A percentile compares a stretch with the other conserved stretches of the same genome.
Evolutionary conservation across 306 rosid genomes (phyloP).

Genomic region (Sicyos baderoa): DNA sequence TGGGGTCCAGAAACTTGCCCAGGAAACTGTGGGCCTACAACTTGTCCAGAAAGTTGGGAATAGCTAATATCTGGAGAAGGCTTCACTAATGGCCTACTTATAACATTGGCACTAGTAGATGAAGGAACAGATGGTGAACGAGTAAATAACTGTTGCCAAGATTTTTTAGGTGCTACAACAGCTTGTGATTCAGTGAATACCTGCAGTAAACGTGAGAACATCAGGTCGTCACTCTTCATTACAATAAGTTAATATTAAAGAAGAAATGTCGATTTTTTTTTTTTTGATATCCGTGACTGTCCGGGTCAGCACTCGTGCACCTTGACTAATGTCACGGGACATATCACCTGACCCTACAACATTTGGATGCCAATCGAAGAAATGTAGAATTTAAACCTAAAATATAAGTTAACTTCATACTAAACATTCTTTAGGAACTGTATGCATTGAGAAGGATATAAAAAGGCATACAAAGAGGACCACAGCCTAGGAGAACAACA

Average conservation of each 20-base stretch:
- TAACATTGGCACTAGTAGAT: constrained; percentile 59
- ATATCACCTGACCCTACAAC: too few relatives aligned
- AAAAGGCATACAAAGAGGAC: neutral
- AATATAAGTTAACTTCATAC: too few relatives aligned
- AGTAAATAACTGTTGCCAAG: constrained; percentile 96
- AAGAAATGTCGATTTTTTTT: neutral
- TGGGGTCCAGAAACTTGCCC: constrained; percentile 25
- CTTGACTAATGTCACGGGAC: too few relatives aligned
- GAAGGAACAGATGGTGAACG: constrained; percentile 56
- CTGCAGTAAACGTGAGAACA: constrained; percentile 46
- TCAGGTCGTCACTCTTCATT: constrained; percentile 18
- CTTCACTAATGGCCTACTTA: constrained; percentile 76
- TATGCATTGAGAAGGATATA: neutral
- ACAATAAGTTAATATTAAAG: neutral
- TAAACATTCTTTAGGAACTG: neutral
- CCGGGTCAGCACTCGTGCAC: too few relatives aligned
- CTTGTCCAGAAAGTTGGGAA: constrained; percentile 44
- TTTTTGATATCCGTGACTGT: too few relatives aligned
- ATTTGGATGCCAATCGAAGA: too few relatives aligned
- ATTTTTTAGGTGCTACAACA: constrained; percentile 60
- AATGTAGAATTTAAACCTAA: neutral
- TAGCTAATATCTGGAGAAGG: constrained; percentile 48
- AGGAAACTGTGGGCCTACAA: constrained; percentile 8
- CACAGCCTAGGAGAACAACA: constrained; percentile 8
- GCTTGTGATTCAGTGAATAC: constrained; percentile 56